Base-by-base conservation (phyloP, 2,329 filamentous ascomycete genomes). In the Colletotrichum sp. region DNA sequence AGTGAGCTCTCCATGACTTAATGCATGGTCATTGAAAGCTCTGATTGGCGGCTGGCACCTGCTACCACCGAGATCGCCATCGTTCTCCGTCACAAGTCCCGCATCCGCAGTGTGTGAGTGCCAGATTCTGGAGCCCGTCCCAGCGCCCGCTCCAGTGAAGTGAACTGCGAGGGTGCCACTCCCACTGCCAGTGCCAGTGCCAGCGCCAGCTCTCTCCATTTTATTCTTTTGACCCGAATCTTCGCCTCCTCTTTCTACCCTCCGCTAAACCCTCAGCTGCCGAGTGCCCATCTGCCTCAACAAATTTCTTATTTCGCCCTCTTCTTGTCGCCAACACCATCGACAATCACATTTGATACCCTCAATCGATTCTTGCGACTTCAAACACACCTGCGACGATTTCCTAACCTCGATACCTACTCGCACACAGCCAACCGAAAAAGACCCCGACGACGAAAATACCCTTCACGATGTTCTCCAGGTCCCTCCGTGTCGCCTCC, bases 401-500 rank as follows among this genome's bases (percentile, higher is more conserved):
- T 8, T 3, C 71, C 34, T 43, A 66, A 69, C 39, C 59, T 77
- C 43, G 64, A 75, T 30, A 39, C 59, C 65, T 24, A 61, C 13
- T 32, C 26, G 63, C 48, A 14, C 52, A 61, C 65, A 21, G 14
- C 59, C 28, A 36, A 63, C 57, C 26, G 30, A 36, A 64, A 6
- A 39, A 28, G 24, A 64, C 14, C 6, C 34, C 36, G 32, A 26
- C 36, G 71, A 34, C 70, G 34, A 12, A 13, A 24, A 55, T 64
- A 68, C 63, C 36, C 32, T 28, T 39, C 65, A 71, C 80, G 74
- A 90, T 89, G 88, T 82, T 89, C 75, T 88, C 88, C 78, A 85
- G 87, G 85, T 86, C 86, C 78, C 82, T 86, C 76, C 84, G 86
- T 78, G 83, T 83, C 74, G 82, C 84, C 79, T 86, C 88, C 72